These are phyloP conservation scores for Aspergillus eucalypticola DNA, from an alignment of 2,329 filamentous ascomycete species.

Conservation along the genomic window DNA sequence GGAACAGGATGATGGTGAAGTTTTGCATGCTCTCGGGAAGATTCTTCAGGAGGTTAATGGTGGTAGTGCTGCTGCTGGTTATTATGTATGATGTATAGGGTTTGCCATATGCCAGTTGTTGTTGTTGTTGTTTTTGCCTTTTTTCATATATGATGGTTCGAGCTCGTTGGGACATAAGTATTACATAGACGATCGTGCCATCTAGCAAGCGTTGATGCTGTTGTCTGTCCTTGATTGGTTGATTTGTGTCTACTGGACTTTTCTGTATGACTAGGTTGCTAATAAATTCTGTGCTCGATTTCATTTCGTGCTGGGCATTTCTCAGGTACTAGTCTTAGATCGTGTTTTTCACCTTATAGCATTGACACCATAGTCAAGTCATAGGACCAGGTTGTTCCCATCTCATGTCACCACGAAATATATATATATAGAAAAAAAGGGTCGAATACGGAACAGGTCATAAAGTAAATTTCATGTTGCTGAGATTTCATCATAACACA, in stretches of 20 bases:
- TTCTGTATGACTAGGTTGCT: background rate
- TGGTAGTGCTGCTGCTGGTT: slow-evolving; percentile 38
- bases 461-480: background rate
- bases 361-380: no score
- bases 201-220: background rate
- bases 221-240: background rate
- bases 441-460: background rate
- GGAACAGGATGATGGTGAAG: slow-evolving; percentile 39
- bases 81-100: slow-evolving; percentile 4
- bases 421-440: background rate
- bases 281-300: no score
- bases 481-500: background rate
- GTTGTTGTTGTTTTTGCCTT: background rate
- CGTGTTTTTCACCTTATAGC: no score
- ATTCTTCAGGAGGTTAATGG: slow-evolving; percentile 62
- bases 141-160: background rate
- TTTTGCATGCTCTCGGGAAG: slow-evolving; percentile 55
- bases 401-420: no score
- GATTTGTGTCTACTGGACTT: no score
- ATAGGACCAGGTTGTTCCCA: no score
- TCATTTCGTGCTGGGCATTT: no score
- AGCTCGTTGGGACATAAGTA: background rate
- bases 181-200: background rate
- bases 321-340: no score
- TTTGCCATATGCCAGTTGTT: background rate